Evolutionary conservation across 805 yeast genomes (phyloP).

Genomic region (Candida corydali): DNA sequence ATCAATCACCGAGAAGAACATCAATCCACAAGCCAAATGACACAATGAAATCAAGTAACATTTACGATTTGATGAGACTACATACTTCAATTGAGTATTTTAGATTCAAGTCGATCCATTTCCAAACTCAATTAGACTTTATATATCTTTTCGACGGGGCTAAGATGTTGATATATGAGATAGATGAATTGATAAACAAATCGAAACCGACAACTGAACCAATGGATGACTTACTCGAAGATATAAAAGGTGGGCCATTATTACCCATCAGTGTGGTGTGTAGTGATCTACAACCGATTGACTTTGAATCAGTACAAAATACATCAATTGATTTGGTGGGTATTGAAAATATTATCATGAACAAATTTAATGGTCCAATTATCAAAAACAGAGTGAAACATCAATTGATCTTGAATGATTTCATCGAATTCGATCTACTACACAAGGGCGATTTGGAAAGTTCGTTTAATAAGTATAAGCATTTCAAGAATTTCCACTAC

Average conservation of each 20-base stretch:
- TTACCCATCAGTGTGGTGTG: slow-evolving; percentile 26
- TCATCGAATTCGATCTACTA: slow-evolving; percentile 44
- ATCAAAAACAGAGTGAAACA: slow-evolving; percentile 32
- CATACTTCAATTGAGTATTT: slow-evolving; percentile 28
- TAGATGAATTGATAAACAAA: slow-evolving; percentile 16
- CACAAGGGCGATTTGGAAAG: slow-evolving; percentile 20
- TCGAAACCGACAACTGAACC: slow-evolving; percentile 11
- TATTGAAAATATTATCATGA: slow-evolving; percentile 30
- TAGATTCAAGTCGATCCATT: slow-evolving; percentile 20
- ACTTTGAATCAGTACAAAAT: slow-evolving; percentile 11
- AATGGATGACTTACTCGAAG: slow-evolving; percentile 13
- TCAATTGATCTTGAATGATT: slow-evolving; percentile 41
- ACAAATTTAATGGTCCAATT: slow-evolving; percentile 20
- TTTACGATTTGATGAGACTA: slow-evolving; percentile 33
- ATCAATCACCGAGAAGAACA: slow-evolving; percentile 16
- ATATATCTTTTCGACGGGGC: slow-evolving; percentile 38
- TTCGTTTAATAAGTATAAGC: slow-evolving; percentile 29
- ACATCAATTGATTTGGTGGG: slow-evolving; percentile 41
- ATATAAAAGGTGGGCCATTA: slow-evolving; percentile 11
- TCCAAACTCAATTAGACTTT: slow-evolving; percentile 10
- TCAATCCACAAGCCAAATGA: slow-evolving; percentile 5
- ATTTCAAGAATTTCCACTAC: slow-evolving; percentile 42
- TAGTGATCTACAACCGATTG: slow-evolving; percentile 24
- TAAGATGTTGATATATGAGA: slow-evolving; percentile 25
- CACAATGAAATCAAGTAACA: slow-evolving; percentile 17